Conservation (phyloP, 176 grass and related monocot species). For the Pontederia paniculata region DNA sequence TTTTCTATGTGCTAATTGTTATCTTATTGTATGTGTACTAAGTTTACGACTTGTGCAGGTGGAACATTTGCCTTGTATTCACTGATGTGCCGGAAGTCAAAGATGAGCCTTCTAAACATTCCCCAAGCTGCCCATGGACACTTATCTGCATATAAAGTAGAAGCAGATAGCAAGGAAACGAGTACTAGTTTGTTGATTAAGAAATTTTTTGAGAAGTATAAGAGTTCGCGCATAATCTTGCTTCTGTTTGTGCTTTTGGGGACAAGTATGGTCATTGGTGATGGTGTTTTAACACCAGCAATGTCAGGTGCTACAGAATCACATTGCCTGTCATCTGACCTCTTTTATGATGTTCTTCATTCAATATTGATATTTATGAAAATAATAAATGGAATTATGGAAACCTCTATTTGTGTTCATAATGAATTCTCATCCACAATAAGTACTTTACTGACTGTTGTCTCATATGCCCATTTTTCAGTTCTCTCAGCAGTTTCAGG, state of each 20-base stretch:
- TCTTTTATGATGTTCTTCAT: not conserved
- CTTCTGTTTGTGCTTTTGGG: constrained; percentile 73
- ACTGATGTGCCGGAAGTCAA: constrained; percentile 53
- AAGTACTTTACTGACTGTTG: constrained; percentile 20
- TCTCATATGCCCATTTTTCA: constrained; percentile 16
- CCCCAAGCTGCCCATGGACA: constrained; percentile 24
- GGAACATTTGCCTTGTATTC: constrained; percentile 83
- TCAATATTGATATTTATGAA: not conserved
- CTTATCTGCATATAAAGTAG: constrained; percentile 23
- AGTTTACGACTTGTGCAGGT: constrained; percentile 22
- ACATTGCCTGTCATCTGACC: not conserved
- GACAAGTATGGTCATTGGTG: constrained; percentile 83
- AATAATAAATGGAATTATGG: no score
- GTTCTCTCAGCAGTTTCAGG: constrained; percentile 74
- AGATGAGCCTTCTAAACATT: constrained; percentile 53
- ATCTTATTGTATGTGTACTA: not conserved
- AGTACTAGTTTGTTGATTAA: constrained; percentile 43
- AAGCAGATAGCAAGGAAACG: constrained; percentile 24
- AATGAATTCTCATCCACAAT: not conserved
- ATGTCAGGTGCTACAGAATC: constrained; percentile 50
- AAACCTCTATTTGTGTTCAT: not conserved
- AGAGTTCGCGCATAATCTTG: constrained; percentile 28
- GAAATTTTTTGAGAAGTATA: constrained; percentile 49
- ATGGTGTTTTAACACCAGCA: constrained; percentile 71
- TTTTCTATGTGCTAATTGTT: not conserved